These are phyloP conservation scores for Claviceps purpurea DNA, from an alignment of 2,329 filamentous ascomycete genomes.

Conservation along the genomic window DNA sequence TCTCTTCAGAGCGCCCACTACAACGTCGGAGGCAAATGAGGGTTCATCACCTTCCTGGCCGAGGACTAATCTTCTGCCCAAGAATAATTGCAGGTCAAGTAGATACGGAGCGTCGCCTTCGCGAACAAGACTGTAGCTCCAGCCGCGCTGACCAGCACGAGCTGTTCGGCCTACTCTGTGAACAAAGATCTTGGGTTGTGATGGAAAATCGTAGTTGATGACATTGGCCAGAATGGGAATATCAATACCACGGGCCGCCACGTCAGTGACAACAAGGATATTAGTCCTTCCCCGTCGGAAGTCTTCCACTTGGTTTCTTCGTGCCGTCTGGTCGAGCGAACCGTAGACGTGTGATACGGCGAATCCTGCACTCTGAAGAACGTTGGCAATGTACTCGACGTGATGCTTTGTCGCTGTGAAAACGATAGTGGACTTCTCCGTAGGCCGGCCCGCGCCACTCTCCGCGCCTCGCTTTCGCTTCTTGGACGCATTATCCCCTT, in stretches of 20 bases:
- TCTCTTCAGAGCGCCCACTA: slow-evolving; percentile 63
- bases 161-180: slow-evolving; percentile 94
- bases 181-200: slow-evolving; percentile 92
- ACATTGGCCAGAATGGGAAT: slow-evolving; percentile 93
- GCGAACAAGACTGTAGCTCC: slow-evolving; percentile 86
- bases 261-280: slow-evolving; percentile 90
- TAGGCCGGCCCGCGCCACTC: slow-evolving; percentile 51
- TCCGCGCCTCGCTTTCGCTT: slow-evolving; percentile 56
- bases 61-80: slow-evolving; percentile 69
- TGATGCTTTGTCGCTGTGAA: slow-evolving; percentile 95
- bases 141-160: slow-evolving; percentile 80
- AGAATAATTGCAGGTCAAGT: slow-evolving; percentile 84
- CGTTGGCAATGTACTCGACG: slow-evolving; percentile 75
- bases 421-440: slow-evolving; percentile 83
- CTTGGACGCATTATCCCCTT: slow-evolving; percentile 38
- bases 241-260: slow-evolving; percentile 94
- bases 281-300: slow-evolving; percentile 77
- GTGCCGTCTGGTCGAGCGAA: slow-evolving; percentile 83
- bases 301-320: slow-evolving; percentile 81
- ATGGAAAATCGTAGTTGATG: slow-evolving; percentile 96
- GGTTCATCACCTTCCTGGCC: slow-evolving; percentile 50
- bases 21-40: slow-evolving; percentile 71
- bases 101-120: slow-evolving; percentile 85
- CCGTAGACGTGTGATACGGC: slow-evolving; percentile 91
- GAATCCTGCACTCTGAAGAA: slow-evolving; percentile 75